Percentiles rank a stretch among this genome's conserved stretches.
These are phyloP conservation scores for Castanea crenata DNA, from an alignment of 306 rosid species.

Conservation along the genomic window DNA sequence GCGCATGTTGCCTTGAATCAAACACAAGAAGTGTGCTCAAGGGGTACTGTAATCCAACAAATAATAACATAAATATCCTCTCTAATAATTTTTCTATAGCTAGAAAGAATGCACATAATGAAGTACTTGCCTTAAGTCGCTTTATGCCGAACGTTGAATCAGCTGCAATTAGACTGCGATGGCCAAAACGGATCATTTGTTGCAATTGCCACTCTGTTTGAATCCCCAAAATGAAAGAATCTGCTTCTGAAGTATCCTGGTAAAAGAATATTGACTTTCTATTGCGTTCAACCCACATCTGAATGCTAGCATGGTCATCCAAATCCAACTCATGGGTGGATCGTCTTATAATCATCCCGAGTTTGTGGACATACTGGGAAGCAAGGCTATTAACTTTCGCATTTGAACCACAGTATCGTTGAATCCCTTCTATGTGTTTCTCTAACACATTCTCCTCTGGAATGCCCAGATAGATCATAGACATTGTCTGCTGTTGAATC, in stretches of 20 bases:
- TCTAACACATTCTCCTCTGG: constrained; percentile 94
- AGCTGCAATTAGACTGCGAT: constrained; percentile 71
- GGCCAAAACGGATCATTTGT: constrained; percentile 93
- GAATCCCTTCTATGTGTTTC: constrained; percentile 90
- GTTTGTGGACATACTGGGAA: constrained; percentile 89
- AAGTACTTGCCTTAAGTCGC: constrained; percentile 72
- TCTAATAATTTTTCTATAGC: neutral
- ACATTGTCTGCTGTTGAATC: constrained; percentile 96
- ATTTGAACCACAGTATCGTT: constrained; percentile 80
- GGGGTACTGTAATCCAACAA: constrained; percentile 74
- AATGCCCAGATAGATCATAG: constrained; percentile 93
- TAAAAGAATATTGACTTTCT: constrained; percentile 70
- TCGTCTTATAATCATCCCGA: constrained; percentile 91
- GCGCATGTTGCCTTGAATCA: constrained; percentile 95
- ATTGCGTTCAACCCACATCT: constrained; percentile 92
- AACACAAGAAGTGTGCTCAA: constrained; percentile 87
- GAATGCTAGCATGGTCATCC: constrained; percentile 93
- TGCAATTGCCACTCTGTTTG: constrained; percentile 99
- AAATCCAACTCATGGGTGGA: constrained; percentile 92
- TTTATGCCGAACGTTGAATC: constrained; percentile 91
- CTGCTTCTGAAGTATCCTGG: constrained; percentile 82
- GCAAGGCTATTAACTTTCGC: constrained; percentile 79
- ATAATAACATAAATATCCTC: constrained; percentile 20
- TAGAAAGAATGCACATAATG: neutral
- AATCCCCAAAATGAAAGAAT: constrained; percentile 83